phyloP scores from a whole-genome alignment of 768 basidiomycete genomes.

The Suillus variegatus region DNA sequence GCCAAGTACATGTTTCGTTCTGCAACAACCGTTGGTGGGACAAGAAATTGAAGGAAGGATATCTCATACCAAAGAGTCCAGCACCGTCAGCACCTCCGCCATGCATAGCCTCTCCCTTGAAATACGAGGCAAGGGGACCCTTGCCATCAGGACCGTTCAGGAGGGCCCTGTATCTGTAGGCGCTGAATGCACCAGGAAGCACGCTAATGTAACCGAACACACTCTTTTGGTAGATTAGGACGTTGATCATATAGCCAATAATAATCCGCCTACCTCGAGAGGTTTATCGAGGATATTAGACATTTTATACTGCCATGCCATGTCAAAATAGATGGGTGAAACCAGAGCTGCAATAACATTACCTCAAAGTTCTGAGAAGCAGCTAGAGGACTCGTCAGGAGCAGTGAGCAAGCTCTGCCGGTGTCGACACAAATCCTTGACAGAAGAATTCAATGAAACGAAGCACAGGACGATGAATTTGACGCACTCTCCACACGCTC shows the following conservation, averaged over 20 bases:
- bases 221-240: slow-evolving; percentile 42
- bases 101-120: slow-evolving; percentile 91
- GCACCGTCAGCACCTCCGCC: slow-evolving; percentile 57
- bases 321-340: slow-evolving; percentile 9
- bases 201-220: slow-evolving; percentile 88
- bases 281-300: slow-evolving; percentile 97
- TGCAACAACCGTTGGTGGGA: slow-evolving; percentile 17
- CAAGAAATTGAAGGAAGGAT: not conserved
- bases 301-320: slow-evolving; percentile 74
- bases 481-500: slow-evolving; percentile 90
- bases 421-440: slow-evolving; percentile 79
- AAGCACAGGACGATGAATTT: not conserved
- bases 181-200: slow-evolving; percentile 90
- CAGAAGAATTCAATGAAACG: slow-evolving; percentile 1
- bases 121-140: slow-evolving; percentile 90
- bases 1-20: slow-evolving; percentile 93
- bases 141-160: slow-evolving; percentile 85
- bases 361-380: slow-evolving; percentile 97
- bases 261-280: slow-evolving; percentile 61
- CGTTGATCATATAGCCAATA: not conserved
- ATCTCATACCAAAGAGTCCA: slow-evolving; percentile 58
- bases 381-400: slow-evolving; percentile 75
- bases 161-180: slow-evolving; percentile 87
- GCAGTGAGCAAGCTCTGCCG: slow-evolving; percentile 68
- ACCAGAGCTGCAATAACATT: not conserved